A percentile compares a stretch with the other conserved stretches of the same genome.
Conservation (phyloP, 1,139 yeast species). For the Yamadazyma friedrichii region DNA sequence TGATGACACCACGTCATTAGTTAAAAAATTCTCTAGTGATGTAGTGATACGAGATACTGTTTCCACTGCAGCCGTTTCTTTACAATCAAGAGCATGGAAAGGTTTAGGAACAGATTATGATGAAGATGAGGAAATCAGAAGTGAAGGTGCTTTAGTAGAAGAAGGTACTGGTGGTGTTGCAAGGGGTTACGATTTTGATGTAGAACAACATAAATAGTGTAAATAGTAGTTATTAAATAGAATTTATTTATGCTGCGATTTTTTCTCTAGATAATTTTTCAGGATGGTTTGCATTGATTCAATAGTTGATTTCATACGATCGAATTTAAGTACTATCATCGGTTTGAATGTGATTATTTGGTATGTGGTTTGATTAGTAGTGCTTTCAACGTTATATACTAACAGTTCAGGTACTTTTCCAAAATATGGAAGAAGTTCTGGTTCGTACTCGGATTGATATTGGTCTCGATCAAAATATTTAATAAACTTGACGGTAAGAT, state of each 20-base stretch:
- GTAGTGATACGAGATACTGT: conserved; percentile 73
- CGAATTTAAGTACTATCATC: background rate
- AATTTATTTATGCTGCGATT: background rate
- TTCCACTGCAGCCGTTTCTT: conserved; percentile 80
- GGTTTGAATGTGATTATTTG: background rate
- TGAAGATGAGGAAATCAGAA: conserved; percentile 36
- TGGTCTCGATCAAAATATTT: background rate
- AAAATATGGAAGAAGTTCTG: background rate
- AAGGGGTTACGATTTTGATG: conserved; percentile 63
- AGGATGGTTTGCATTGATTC: background rate
- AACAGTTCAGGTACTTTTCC: background rate
- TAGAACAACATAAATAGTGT: conserved; percentile 6
- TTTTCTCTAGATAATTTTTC: background rate
- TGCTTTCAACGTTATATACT: background rate
- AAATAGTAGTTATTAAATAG: background rate
- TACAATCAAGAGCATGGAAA: conserved; percentile 79
- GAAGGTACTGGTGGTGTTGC: conserved; percentile 88
- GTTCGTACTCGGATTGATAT: background rate
- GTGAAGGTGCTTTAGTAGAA: conserved; percentile 71
- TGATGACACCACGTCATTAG: conserved; percentile 38
- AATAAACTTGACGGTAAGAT: conserved; percentile 3
- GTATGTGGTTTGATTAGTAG: conserved; percentile 1
- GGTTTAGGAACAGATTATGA: conserved; percentile 87
- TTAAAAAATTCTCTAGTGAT: conserved; percentile 57
- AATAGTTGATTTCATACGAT: conserved; percentile 6